Evolutionary conservation across 495 filamentous ascomycete species (phyloP), one percentile per base, ranked within the genome.

Genomic region (Bacidia gigantensis): DNA sequence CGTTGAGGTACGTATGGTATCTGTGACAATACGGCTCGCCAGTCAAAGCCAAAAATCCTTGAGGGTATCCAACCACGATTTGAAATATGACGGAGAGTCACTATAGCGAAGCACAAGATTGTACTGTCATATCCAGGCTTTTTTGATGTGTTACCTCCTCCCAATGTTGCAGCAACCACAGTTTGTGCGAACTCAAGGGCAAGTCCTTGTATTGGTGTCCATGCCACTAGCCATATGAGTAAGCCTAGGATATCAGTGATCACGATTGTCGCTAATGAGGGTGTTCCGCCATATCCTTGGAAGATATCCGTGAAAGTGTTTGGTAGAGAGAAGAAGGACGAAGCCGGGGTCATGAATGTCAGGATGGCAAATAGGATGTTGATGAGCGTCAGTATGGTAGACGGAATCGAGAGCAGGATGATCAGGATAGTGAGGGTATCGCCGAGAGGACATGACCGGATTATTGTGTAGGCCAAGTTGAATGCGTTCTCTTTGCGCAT

Each of bases 341-440:
- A 69, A 50, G 71, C 61, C 5, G 87, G 86, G 25, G 88, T 85
- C 57, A 95, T 88, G 64, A 95, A 96, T 25, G 92, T 97, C 58
- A 97, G 74, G 48, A 86, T 76, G 46, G 93, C 89, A 72, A 95
- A 99, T 56, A 97, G 76, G 61, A 89, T 82, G 63, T 99, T 93
- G 63, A 95, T 86, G 63, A 87, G 72, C 50, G 88, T 89, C 54
- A 97, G 75, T 51, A 94, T 79, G 59, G 88, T 86, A 22, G 90
- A 86, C 23, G 93, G 89, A n/a, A 95, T 79, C 65, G 95, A 92
- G 61, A 99, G 81, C 51, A 99, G 79, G 64, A 99, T 84, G 66
- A 99, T 96, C 64, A 99, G 76, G 64, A 99, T 95, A 62, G 92
- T 89, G 67, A 99, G 86, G 51, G 92, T 95, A 71, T 99, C 92